Conservation (phyloP, 805 yeast species). For the Lachancea waltii region DNA sequence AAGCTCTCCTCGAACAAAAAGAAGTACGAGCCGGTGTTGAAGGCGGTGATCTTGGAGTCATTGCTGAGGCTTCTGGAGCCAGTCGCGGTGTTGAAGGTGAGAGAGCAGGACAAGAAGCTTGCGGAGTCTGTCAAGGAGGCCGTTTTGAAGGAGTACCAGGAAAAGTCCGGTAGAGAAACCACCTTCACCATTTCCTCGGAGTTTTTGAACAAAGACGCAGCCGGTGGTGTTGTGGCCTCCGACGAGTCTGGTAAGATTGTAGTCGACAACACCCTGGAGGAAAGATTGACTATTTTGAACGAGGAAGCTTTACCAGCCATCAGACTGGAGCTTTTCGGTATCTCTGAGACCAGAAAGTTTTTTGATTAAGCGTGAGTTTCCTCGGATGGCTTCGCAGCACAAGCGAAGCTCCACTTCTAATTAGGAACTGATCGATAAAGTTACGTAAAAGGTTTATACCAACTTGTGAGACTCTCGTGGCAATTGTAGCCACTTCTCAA, state of each 20-base stretch:
- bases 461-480: too few species aligned
- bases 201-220: slow-evolving; percentile 50
- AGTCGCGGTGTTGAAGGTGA: slow-evolving; percentile 54
- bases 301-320: slow-evolving; percentile 88
- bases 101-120: slow-evolving; percentile 29
- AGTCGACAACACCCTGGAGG: slow-evolving; percentile 89
- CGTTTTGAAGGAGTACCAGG: slow-evolving; percentile 59
- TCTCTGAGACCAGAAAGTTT: slow-evolving; percentile 80
- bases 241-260: slow-evolving; percentile 77
- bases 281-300: slow-evolving; percentile 76
- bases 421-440: too few species aligned
- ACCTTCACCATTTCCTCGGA: slow-evolving; percentile 51
- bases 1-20: slow-evolving; percentile 46
- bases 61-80: slow-evolving; percentile 68
- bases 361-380: slow-evolving; percentile 49
- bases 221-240: slow-evolving; percentile 77
- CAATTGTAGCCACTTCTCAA: too few species aligned
- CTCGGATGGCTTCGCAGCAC: too few species aligned
- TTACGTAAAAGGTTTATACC: background rate
- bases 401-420: too few species aligned
- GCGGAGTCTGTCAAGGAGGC: slow-evolving; percentile 42
- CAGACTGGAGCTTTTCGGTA: slow-evolving; percentile 83
- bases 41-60: slow-evolving; percentile 75
- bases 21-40: slow-evolving; percentile 63
- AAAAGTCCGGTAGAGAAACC: slow-evolving; percentile 52